A percentile compares a stretch with the other conserved stretches of the same genome.
phyloP scores from a whole-genome alignment of 805 yeast species.

The Schwanniomyces vanrijiae region DNA sequence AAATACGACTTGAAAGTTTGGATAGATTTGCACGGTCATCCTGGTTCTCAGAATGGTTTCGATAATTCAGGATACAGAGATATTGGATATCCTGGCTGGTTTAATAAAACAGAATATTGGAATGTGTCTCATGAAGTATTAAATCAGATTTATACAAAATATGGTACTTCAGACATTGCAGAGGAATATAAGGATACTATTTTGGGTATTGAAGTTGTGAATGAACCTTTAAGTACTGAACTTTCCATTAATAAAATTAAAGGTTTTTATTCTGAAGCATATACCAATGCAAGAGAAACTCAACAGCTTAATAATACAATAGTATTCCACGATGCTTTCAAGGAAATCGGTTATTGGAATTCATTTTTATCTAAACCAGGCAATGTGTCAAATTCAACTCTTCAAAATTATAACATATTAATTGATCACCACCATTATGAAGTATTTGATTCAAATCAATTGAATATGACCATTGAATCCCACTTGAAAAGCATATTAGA shows the following conservation, averaged over 20 bases:
- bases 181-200: slow-evolving; percentile 29
- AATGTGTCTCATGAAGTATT: slow-evolving; percentile 32
- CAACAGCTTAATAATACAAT: slow-evolving; percentile 40
- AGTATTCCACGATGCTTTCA: slow-evolving; percentile 68
- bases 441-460: slow-evolving; percentile 27
- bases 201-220: slow-evolving; percentile 39
- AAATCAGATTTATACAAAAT: slow-evolving; percentile 31
- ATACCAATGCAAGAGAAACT: slow-evolving; percentile 29
- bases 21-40: slow-evolving; percentile 79
- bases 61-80: slow-evolving; percentile 74
- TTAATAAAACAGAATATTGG: slow-evolving; percentile 25
- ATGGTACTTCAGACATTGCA: slow-evolving; percentile 28
- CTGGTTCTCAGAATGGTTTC: slow-evolving; percentile 86
- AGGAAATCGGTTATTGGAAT: slow-evolving; percentile 56
- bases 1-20: slow-evolving; percentile 61
- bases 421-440: slow-evolving; percentile 44
- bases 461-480: slow-evolving; percentile 27
- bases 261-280: slow-evolving; percentile 28
- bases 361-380: slow-evolving; percentile 29
- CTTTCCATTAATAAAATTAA: slow-evolving; percentile 20
- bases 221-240: slow-evolving; percentile 36
- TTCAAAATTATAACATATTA: slow-evolving; percentile 32
- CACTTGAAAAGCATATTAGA: slow-evolving; percentile 30
- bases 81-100: slow-evolving; percentile 36
- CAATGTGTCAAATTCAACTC: slow-evolving; percentile 11